Conservation (phyloP, 75 land plant species). For the Azolla pinnata region DNA sequence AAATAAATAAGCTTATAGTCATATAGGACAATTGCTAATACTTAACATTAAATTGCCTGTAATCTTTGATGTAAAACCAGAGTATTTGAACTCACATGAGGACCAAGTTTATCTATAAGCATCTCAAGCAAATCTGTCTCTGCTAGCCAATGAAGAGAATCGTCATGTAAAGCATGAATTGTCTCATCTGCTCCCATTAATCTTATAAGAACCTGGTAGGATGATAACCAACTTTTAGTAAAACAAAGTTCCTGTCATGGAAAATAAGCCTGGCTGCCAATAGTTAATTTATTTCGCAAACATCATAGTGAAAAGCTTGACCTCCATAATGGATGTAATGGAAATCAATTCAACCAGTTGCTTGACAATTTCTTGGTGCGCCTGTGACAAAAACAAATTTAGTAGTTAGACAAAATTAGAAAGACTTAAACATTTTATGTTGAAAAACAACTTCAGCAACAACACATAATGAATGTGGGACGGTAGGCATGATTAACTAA, state of each 20-base stretch:
- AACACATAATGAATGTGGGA: no score
- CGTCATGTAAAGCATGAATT: slow-evolving; percentile 51
- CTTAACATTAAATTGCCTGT: background rate
- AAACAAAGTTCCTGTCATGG: no score
- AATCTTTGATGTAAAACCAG: background rate
- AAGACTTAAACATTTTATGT: no score
- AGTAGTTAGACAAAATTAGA: no score
- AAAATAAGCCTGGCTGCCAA: no score
- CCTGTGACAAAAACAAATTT: slow-evolving; percentile 33
- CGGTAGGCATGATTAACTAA: no score
- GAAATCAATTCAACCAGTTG: slow-evolving; percentile 86
- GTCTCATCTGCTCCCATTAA: slow-evolving; percentile 91
- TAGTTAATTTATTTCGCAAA: no score
- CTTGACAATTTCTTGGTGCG: slow-evolving; percentile 58
- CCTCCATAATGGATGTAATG: slow-evolving; percentile 98
- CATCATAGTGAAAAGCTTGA: slow-evolving; percentile 22
- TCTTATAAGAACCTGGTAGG: slow-evolving; percentile 62
- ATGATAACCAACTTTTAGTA: no score
- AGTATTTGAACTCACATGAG: slow-evolving; percentile 43
- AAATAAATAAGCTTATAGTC: slow-evolving; percentile 1
- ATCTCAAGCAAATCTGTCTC: slow-evolving; percentile 76
- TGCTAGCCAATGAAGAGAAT: slow-evolving; percentile 81
- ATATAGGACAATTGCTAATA: background rate
- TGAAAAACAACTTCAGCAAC: no score
- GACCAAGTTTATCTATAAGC: slow-evolving; percentile 93